Conservation (phyloP, 352 stramenopile species). For the Phytophthora parvispora region DNA sequence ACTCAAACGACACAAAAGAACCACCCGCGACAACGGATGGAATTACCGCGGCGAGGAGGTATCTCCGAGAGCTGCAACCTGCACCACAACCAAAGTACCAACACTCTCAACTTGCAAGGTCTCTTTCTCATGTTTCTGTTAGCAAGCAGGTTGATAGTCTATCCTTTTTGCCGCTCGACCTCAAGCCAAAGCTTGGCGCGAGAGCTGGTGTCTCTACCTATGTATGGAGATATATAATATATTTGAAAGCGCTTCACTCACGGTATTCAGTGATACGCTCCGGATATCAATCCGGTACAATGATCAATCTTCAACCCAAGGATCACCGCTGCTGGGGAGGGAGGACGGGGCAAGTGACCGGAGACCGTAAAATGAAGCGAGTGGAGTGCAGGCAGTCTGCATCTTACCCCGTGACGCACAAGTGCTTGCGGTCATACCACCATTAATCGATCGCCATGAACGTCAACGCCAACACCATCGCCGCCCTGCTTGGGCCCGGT, state of each 20-base stretch:
- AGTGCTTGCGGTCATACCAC: conserved; percentile 10
- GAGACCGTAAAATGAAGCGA: conserved; percentile 8
- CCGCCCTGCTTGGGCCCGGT: conserved; percentile 26
- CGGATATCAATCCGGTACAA: conserved; percentile 4
- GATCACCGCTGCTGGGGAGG: not conserved
- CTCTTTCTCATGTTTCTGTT: not conserved
- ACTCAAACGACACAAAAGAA: not conserved
- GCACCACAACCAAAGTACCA: not conserved
- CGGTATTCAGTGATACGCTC: conserved; percentile 4
- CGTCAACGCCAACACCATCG: conserved; percentile 36
- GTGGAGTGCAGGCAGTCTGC: conserved; percentile 12
- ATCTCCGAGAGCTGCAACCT: not conserved
- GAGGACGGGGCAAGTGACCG: conserved; percentile 8
- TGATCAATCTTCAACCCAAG: conserved; percentile 8
- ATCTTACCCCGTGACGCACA: conserved; percentile 28
- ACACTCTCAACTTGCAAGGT: not conserved
- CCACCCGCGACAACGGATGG: no score
- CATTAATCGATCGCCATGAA: conserved; percentile 17
- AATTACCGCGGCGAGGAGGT: not conserved
- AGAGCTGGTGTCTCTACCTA: not conserved
- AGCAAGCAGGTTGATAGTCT: not conserved
- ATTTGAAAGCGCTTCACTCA: conserved; percentile 5
- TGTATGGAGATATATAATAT: conserved; percentile 3
- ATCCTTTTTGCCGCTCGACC: not conserved
- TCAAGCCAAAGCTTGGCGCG: not conserved